These are phyloP conservation scores for Drosera capensis DNA, from an alignment of 148 eudicot genomes.

Conservation along the genomic window DNA sequence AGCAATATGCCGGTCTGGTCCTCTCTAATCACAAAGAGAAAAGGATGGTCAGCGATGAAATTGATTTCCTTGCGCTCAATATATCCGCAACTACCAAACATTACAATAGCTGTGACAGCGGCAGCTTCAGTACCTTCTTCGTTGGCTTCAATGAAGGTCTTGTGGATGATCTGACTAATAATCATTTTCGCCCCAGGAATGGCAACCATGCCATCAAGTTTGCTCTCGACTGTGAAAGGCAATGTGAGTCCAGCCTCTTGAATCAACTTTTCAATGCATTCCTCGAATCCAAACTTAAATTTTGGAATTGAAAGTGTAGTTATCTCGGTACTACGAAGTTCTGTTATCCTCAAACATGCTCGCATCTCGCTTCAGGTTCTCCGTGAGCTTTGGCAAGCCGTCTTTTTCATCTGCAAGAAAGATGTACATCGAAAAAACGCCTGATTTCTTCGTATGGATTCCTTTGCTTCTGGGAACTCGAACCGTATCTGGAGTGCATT, in stretches of 20 bases:
- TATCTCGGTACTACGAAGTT: conserved; percentile 8
- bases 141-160: conserved; percentile 8
- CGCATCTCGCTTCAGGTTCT: not conserved
- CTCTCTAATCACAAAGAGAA: conserved; percentile 9
- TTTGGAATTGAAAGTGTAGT: conserved; percentile 3
- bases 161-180: conserved; percentile 2
- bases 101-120: not conserved
- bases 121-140: conserved; percentile 15
- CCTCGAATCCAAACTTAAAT: conserved; percentile 10
- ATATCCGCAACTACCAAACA: not conserved
- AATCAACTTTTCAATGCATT: too few relatives aligned
- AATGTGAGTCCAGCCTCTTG: not conserved
- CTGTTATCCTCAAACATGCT: not conserved
- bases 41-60: conserved; percentile 13
- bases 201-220: conserved; percentile 10
- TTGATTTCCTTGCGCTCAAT: not conserved
- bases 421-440: conserved; percentile 8
- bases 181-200: not conserved
- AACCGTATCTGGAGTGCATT: too few relatives aligned
- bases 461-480: conserved; percentile 6
- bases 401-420: conserved; percentile 5
- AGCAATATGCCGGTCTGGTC: conserved; percentile 5
- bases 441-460: not conserved
- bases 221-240: not conserved
- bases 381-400: conserved; percentile 3